Conservation (phyloP, 768 basidiomycete species). For the Pulveroboletus sp. region DNA sequence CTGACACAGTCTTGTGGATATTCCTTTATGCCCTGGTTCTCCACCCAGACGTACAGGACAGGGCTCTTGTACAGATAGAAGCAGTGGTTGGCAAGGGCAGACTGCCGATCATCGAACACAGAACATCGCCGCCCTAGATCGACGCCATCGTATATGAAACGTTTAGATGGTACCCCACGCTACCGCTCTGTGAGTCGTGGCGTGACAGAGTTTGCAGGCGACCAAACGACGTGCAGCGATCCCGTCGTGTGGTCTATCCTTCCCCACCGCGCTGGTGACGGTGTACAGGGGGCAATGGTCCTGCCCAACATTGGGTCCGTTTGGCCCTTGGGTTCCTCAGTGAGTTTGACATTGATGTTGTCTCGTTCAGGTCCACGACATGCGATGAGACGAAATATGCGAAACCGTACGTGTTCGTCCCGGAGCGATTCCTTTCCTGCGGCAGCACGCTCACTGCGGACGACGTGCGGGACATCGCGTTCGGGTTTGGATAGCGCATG, state of each 20-base stretch:
- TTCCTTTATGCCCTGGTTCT: constrained; percentile 18
- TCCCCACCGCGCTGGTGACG: too few species aligned
- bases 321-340: background rate
- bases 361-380: constrained; percentile 12
- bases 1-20: constrained; percentile 8
- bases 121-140: constrained; percentile 32
- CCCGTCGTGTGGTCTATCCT: background rate
- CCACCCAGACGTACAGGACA: constrained; percentile 18
- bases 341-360: background rate
- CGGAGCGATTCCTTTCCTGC: constrained; percentile 36
- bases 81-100: constrained; percentile 17
- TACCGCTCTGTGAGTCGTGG: constrained; percentile 15
- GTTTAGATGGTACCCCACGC: constrained; percentile 13
- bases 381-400: constrained; percentile 30
- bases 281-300: constrained; percentile 2
- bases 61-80: constrained; percentile 15
- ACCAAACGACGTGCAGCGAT: constrained; percentile 12
- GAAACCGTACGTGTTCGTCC: constrained; percentile 33
- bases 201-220: background rate
- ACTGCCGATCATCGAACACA: constrained; percentile 17
- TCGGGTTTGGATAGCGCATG: constrained; percentile 25
- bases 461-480: constrained; percentile 6
- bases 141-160: constrained; percentile 36
- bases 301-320: constrained; percentile 12
- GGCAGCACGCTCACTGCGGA: constrained; percentile 14